These are phyloP conservation scores for Chlamydomonas incerta DNA, from an alignment of 139 green algal species.

Conservation along the genomic window DNA sequence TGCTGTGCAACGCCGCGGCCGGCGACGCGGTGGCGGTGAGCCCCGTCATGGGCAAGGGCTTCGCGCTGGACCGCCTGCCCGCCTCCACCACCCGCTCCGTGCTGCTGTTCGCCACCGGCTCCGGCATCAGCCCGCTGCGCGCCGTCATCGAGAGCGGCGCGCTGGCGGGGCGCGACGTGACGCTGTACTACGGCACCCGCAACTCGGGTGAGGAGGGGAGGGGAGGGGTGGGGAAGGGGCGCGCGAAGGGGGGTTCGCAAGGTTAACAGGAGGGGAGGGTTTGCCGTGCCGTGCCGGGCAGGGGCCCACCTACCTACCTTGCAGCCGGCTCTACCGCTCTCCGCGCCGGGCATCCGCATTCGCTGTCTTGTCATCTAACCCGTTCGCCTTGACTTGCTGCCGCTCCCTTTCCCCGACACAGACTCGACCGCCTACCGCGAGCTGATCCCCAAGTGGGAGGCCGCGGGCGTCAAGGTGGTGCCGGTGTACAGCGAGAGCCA, in stretches of 20 bases:
- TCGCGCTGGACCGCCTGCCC: constrained; percentile 84
- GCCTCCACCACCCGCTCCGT: constrained; percentile 60
- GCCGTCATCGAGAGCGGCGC: constrained; percentile 81
- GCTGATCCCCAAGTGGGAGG: constrained; percentile 71
- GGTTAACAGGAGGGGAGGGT: no score
- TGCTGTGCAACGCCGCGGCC: constrained; percentile 56
- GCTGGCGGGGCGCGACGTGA: constrained; percentile 60
- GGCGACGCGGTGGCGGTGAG: constrained; percentile 57
- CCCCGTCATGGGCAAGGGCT: constrained; percentile 81
- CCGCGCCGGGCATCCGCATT: no score
- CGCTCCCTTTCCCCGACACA: background rate
- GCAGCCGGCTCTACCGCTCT: background rate
- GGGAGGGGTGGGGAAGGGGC: no score
- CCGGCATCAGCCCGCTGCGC: constrained; percentile 82
- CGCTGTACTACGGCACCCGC: constrained; percentile 85
- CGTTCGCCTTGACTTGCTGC: no score
- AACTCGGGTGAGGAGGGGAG: constrained; percentile 31
- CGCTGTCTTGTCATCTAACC: no score
- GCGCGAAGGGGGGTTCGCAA: no score
- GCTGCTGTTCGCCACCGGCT: constrained; percentile 76
- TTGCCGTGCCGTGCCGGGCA: no score
- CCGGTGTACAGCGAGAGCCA: constrained; percentile 51
- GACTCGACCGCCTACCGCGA: constrained; percentile 54
- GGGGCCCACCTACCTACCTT: background rate
- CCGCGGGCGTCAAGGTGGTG: constrained; percentile 74